These are phyloP conservation scores for Rossbeevera mucosa DNA, from an alignment of 768 basidiomycete species.

Conservation along the genomic window DNA sequence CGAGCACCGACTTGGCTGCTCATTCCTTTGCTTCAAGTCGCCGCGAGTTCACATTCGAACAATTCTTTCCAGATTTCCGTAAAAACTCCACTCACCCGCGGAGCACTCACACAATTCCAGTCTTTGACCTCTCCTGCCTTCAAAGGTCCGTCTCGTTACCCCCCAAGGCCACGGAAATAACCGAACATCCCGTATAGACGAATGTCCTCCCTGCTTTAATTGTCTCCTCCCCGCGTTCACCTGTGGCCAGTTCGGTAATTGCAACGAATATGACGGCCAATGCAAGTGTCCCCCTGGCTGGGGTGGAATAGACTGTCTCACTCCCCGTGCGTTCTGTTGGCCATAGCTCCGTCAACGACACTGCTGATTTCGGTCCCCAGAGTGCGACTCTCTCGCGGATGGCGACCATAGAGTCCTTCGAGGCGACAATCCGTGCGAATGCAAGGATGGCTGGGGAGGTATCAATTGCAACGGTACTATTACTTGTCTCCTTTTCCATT, in stretches of 20 bases:
- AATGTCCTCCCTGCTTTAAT: conserved; percentile 92
- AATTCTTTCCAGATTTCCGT: conserved; percentile 26
- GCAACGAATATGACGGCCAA: conserved; percentile 89
- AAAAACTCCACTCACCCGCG: conserved; percentile 6
- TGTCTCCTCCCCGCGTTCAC: conserved; percentile 88
- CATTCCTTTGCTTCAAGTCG: conserved; percentile 6
- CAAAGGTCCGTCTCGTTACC: conserved; percentile 9
- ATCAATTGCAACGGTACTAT: conserved; percentile 93
- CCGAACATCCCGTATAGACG: conserved; percentile 31
- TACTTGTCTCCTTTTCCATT: not conserved
- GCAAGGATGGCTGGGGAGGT: conserved; percentile 92
- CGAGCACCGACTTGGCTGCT: conserved; percentile 19
- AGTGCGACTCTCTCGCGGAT: conserved; percentile 92
- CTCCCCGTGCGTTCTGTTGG: conserved; percentile 62
- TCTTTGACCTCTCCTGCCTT: conserved; percentile 17
- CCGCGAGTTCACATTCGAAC: conserved; percentile 1
- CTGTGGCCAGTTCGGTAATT: conserved; percentile 89
- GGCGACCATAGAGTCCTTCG: conserved; percentile 81
- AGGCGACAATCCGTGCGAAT: conserved; percentile 74
- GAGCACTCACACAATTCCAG: conserved; percentile 15
- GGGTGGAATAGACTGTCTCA: conserved; percentile 92
- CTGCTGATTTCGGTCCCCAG: conserved; percentile 36
- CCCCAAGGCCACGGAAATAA: not conserved
- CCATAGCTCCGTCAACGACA: not conserved
- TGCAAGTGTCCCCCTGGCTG: conserved; percentile 98